Evolutionary conservation across 257 asterid species (phyloP).

Genomic region (Ehretia macrophylla): DNA sequence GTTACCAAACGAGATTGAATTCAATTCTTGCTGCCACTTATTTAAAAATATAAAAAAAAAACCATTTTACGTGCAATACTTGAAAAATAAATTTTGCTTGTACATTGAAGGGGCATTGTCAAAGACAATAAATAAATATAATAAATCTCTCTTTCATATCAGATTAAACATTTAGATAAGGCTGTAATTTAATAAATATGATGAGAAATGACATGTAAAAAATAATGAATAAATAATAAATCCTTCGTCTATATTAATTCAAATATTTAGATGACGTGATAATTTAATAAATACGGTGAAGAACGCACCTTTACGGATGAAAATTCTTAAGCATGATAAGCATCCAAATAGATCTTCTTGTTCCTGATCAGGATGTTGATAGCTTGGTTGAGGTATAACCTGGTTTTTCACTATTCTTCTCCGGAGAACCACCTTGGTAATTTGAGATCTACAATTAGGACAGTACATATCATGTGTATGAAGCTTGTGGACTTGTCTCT

Average conservation of each 20-base stretch:
- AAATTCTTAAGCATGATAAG: constrained; percentile 53
- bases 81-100: no score
- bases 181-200: constrained; percentile 17
- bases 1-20: no score
- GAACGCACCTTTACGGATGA: constrained; percentile 40
- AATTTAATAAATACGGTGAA: not conserved
- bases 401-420: constrained; percentile 22
- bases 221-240: no score
- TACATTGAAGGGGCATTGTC: no score
- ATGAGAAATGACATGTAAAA: no score
- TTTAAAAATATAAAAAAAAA: no score
- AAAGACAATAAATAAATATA: no score
- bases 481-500: constrained; percentile 38
- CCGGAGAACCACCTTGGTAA: constrained; percentile 60
- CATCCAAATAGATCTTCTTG: constrained; percentile 60
- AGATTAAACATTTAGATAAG: constrained; percentile 5
- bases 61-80: no score
- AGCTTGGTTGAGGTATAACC: not conserved
- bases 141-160: no score
- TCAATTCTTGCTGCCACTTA: no score
- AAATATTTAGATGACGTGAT: not conserved
- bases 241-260: not conserved
- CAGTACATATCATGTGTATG: constrained; percentile 57
- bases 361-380: constrained; percentile 5
- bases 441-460: constrained; percentile 49